A percentile compares a stretch with the other conserved stretches of the same genome.
phyloP scores from a whole-genome alignment of 2,329 filamentous ascomycete species.

The Monilinia fructigena region DNA sequence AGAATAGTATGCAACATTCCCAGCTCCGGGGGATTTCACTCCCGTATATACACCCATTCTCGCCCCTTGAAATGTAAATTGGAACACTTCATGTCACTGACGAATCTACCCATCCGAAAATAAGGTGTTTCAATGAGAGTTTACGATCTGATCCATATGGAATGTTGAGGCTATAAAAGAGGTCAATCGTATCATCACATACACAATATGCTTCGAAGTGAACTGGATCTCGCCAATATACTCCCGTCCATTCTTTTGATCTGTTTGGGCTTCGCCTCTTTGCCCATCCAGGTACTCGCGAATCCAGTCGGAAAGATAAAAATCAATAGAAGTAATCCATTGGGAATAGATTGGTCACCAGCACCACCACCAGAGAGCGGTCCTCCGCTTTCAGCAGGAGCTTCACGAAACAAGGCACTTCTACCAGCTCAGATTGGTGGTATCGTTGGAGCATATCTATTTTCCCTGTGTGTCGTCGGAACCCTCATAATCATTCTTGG shows the following conservation, averaged over 20 bases:
- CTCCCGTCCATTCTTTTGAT: conserved; percentile 6
- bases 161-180: conserved; percentile 18
- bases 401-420: conserved; percentile 59
- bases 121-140: conserved; percentile 16
- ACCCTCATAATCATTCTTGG: conserved; percentile 61
- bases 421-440: conserved; percentile 81
- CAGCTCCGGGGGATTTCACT: not conserved
- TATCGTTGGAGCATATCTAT: conserved; percentile 79
- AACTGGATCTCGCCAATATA: conserved; percentile 3
- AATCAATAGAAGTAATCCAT: conserved; percentile 14
- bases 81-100: conserved; percentile 15
- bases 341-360: conserved; percentile 51
- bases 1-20: conserved; percentile 16
- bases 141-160: not conserved
- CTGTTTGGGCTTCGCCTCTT: not conserved
- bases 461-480: conserved; percentile 73
- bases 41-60: conserved; percentile 16
- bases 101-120: not conserved
- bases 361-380: conserved; percentile 61
- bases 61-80: conserved; percentile 11
- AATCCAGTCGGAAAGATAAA: not conserved
- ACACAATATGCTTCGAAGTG: conserved; percentile 23
- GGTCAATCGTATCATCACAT: conserved; percentile 13
- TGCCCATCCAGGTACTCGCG: not conserved
- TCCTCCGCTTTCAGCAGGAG: conserved; percentile 56